Conservation (phyloP, 331 rosid genomes). For the Pyrus hybrid region DNA sequence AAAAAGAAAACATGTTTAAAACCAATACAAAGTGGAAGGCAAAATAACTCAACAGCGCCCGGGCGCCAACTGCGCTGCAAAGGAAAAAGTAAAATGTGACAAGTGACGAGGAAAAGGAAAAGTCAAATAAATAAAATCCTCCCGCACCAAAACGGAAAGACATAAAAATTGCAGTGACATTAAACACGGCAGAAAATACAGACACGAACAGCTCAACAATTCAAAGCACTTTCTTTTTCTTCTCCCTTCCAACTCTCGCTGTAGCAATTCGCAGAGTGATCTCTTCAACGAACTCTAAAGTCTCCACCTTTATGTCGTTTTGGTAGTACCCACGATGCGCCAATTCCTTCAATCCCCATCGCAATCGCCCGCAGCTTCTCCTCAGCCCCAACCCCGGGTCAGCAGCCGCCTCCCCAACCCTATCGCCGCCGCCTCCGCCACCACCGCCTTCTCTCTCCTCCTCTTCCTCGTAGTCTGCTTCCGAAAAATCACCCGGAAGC, state of each 20-base stretch:
- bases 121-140: not conserved
- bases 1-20: no score
- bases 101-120: not conserved
- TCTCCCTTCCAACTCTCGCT: not conserved
- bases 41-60: not conserved
- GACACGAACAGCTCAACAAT: not conserved
- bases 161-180: not conserved
- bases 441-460: conserved; percentile 32
- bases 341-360: conserved; percentile 17
- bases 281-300: not conserved
- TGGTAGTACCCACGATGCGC: conserved; percentile 25
- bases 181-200: not conserved
- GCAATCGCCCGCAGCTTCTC: conserved; percentile 4
- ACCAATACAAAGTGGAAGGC: not conserved
- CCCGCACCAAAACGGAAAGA: not conserved
- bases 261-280: not conserved
- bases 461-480: conserved; percentile 36
- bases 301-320: not conserved
- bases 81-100: not conserved
- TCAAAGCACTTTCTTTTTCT: not conserved
- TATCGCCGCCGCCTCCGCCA: conserved; percentile 27
- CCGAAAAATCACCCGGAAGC: conserved; percentile 43
- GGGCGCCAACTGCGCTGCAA: not conserved
- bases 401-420: conserved; percentile 16
- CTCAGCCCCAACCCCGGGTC: conserved; percentile 7